These are phyloP conservation scores for Solanum paucissectum DNA, from an alignment of 257 asterid species.

Conservation along the genomic window DNA sequence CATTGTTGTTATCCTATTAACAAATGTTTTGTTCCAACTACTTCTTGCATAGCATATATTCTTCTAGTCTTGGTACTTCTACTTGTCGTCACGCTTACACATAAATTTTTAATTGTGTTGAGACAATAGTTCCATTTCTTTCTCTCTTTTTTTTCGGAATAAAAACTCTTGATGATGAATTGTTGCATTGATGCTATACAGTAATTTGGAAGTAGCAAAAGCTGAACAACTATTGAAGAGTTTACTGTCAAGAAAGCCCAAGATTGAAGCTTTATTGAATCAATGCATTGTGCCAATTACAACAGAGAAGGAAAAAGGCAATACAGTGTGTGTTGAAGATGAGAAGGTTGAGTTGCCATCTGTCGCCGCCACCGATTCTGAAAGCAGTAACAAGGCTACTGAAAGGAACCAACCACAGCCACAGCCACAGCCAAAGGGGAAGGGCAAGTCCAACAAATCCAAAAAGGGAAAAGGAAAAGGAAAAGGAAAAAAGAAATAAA, in stretches of 20 bases:
- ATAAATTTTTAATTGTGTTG: too few species aligned
- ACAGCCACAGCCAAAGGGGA: neutral
- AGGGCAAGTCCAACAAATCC: slow-evolving; percentile 9
- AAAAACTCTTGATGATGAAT: neutral
- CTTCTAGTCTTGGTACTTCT: neutral
- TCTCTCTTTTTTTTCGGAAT: neutral
- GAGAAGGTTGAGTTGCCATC: neutral
- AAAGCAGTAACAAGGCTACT: neutral
- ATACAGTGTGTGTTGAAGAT: neutral
- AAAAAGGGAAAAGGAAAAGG: neutral
- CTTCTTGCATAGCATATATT: neutral
- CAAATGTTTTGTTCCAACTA: neutral
- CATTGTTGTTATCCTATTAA: neutral
- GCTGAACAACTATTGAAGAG: slow-evolving; percentile 8
- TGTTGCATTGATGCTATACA: neutral
- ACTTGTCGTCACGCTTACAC: neutral
- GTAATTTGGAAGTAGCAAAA: neutral
- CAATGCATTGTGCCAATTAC: neutral
- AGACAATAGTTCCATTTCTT: too few species aligned
- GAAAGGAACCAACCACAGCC: neutral
- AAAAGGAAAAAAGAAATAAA: neutral
- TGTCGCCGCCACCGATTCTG: neutral
- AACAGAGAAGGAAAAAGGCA: neutral
- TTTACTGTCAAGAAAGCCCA: slow-evolving; percentile 2
- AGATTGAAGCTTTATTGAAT: neutral